Evolutionary conservation across 257 asterid genomes (phyloP).

Genomic region (Scutellaria minor): DNA sequence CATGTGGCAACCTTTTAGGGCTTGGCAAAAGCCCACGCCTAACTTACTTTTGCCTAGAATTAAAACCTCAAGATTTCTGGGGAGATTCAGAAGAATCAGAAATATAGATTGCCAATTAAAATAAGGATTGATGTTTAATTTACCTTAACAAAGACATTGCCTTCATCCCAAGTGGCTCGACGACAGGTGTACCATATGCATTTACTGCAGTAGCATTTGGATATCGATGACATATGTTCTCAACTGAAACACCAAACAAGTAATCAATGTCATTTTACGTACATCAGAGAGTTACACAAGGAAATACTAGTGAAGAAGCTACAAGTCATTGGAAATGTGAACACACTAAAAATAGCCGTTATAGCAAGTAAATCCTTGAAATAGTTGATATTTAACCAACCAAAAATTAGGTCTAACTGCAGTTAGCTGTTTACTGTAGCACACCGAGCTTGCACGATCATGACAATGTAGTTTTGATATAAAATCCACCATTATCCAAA

Average conservation of each 20-base stretch:
- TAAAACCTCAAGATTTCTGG: conserved; percentile 75
- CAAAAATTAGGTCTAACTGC: background rate
- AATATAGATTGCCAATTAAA: conserved; percentile 17
- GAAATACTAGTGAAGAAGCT: background rate
- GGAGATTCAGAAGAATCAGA: conserved; percentile 40
- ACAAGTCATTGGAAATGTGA: conserved; percentile 2
- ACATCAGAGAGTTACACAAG: conserved; percentile 13
- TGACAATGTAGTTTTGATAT: background rate
- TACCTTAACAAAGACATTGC: conserved; percentile 67
- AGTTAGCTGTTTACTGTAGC: background rate
- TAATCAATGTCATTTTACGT: conserved; percentile 22
- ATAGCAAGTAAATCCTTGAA: conserved; percentile 22
- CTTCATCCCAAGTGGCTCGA: conserved; percentile 57
- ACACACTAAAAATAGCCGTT: conserved; percentile 1
- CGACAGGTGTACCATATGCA: conserved; percentile 56
- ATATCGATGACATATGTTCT: conserved; percentile 68
- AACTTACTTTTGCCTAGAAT: conserved; percentile 74
- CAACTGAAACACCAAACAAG: conserved; percentile 53
- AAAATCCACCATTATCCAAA: background rate
- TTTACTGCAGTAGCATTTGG: conserved; percentile 78
- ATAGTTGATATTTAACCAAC: conserved; percentile 5
- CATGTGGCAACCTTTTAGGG: conserved; percentile 55
- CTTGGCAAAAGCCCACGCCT: conserved; percentile 59
- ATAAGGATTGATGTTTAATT: conserved; percentile 10
- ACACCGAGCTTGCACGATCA: background rate